A percentile compares a stretch with the other conserved stretches of the same genome.
Conservation (phyloP, 2,329 filamentous ascomycete genomes). For the Aschersonia sp. region DNA sequence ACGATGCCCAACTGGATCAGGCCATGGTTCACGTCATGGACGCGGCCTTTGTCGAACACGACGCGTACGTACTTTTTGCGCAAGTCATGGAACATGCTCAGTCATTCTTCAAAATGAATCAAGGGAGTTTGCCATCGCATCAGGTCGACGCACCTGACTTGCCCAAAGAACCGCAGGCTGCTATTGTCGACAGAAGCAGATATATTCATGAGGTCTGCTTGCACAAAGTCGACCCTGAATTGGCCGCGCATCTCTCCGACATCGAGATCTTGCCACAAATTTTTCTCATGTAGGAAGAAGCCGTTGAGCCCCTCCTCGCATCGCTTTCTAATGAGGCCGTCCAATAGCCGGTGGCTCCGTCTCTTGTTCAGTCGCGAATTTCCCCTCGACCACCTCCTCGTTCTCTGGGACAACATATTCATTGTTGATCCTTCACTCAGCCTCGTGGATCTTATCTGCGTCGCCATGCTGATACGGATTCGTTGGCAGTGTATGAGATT, state of each 20-base stretch:
- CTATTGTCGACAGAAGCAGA: conserved; percentile 72
- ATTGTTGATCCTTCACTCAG: conserved; percentile 69
- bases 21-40: conserved; percentile 56
- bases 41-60: conserved; percentile 67
- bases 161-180: conserved; percentile 24
- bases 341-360: conserved; percentile 70
- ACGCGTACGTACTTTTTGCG: conserved; percentile 75
- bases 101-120: conserved; percentile 63
- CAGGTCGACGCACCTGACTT: conserved; percentile 8
- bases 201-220: conserved; percentile 77
- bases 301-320: background rate
- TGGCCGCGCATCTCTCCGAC: conserved; percentile 64
- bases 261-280: conserved; percentile 93
- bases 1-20: conserved; percentile 24
- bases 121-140: conserved; percentile 4
- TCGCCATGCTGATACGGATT: conserved; percentile 85
- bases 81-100: conserved; percentile 80
- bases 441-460: conserved; percentile 79
- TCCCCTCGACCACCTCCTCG: conserved; percentile 68
- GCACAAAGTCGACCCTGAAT: conserved; percentile 65
- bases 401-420: conserved; percentile 85
- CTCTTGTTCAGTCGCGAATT: conserved; percentile 91
- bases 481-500: conserved; percentile 60
- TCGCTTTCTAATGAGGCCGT: background rate
- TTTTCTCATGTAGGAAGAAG: conserved; percentile 62